These are phyloP conservation scores for Colletotrichum australisinense DNA, from an alignment of 2,329 filamentous ascomycete genomes.

Conservation along the genomic window DNA sequence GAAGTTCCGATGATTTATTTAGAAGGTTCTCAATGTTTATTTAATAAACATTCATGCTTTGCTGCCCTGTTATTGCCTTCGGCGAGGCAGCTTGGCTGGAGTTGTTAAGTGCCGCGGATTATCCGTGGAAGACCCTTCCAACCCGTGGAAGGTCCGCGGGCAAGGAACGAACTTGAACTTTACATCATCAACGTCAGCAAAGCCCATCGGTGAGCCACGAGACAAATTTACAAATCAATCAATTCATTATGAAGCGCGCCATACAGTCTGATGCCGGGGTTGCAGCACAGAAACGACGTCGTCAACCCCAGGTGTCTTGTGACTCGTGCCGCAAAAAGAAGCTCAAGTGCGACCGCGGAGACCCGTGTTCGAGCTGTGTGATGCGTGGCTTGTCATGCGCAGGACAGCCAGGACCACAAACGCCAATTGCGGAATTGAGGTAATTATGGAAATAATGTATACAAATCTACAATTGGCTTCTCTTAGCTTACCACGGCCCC, in stretches of 20 bases:
- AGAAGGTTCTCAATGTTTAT: background rate
- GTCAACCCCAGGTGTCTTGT: conserved; percentile 46
- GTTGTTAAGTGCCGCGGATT: conserved; percentile 19
- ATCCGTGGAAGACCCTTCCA: background rate
- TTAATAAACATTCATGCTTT: background rate
- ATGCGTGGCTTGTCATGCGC: conserved; percentile 41
- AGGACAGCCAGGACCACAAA: conserved; percentile 22
- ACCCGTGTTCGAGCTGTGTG: conserved; percentile 44
- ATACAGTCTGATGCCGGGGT: background rate
- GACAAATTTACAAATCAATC: background rate
- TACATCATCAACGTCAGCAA: background rate
- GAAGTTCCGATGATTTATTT: too few species aligned
- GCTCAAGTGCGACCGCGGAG: conserved; percentile 45
- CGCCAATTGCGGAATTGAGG: background rate
- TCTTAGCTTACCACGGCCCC: background rate
- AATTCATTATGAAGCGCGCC: conserved; percentile 17
- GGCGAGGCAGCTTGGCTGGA: background rate
- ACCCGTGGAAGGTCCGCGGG: background rate
- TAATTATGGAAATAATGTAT: background rate
- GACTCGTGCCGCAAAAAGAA: conserved; percentile 46
- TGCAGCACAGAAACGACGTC: conserved; percentile 16
- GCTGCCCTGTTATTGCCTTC: too few species aligned
- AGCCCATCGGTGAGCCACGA: background rate
- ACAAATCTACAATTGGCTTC: background rate
- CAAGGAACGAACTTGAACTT: background rate